Conservation (phyloP, 441 rosid species). For the Erodium chrysanthum region DNA sequence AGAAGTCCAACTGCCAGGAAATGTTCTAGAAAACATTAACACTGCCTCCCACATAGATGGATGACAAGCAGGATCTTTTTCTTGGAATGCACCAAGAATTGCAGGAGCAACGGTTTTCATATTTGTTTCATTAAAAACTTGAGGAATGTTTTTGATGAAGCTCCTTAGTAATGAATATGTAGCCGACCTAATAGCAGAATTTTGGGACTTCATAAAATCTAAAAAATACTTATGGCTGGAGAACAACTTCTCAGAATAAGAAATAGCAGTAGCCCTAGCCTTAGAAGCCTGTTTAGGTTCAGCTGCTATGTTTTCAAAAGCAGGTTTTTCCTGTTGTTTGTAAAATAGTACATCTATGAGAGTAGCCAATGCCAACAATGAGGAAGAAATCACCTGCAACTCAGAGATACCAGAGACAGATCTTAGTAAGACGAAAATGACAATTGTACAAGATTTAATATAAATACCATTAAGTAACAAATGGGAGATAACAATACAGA, state of each 20-base stretch:
- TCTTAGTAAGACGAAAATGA: background rate
- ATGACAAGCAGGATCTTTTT: conserved; percentile 80
- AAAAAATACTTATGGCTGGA: conserved; percentile 56
- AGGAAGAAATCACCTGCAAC: conserved; percentile 69
- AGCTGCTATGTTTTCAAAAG: conserved; percentile 40
- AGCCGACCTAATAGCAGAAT: conserved; percentile 68
- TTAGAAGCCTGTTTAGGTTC: conserved; percentile 65
- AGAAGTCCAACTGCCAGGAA: conserved; percentile 68
- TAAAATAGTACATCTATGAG: conserved; percentile 68
- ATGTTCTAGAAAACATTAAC: conserved; percentile 61
- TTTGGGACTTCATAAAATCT: conserved; percentile 63
- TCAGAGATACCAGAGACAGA: conserved; percentile 14
- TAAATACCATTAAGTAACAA: conserved; percentile 4
- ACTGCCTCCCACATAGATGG: conserved; percentile 83
- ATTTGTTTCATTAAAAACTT: conserved; percentile 52
- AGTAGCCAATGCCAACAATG: conserved; percentile 77
- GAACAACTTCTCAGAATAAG: conserved; percentile 71
- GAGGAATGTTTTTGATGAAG: conserved; percentile 61
- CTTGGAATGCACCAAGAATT: conserved; percentile 77
- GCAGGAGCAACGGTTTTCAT: conserved; percentile 54
- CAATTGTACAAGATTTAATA: background rate
- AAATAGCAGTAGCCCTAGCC: conserved; percentile 60
- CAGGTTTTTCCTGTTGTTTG: conserved; percentile 43
- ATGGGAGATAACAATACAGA: background rate
- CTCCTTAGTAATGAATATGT: conserved; percentile 61